These are phyloP conservation scores for Claviceps sp. DNA, from an alignment of 2,329 filamentous ascomycete genomes.

Conservation along the genomic window DNA sequence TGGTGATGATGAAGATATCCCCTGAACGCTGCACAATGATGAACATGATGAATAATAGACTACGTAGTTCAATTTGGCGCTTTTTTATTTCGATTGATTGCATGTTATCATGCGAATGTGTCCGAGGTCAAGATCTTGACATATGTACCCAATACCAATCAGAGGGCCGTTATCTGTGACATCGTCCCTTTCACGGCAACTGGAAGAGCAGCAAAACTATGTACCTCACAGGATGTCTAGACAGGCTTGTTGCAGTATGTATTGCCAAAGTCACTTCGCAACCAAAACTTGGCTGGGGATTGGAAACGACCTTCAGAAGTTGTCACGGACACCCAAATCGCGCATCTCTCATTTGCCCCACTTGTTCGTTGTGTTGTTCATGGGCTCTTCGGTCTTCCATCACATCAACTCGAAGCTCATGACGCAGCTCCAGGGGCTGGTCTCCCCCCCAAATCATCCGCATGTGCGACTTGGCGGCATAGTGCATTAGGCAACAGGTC, in stretches of 20 bases:
- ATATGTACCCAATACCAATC: not conserved
- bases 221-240: too few relatives aligned
- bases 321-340: not conserved
- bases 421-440: conserved; percentile 2
- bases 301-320: not conserved
- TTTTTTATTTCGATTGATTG: not conserved
- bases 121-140: not conserved
- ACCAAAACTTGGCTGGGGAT: not conserved
- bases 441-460: not conserved
- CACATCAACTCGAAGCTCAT: conserved; percentile 1
- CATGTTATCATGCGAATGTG: too few relatives aligned
- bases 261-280: not conserved
- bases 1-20: conserved; percentile 31
- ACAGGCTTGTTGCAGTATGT: not conserved
- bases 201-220: not conserved
- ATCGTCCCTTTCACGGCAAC: not conserved
- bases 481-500: not conserved
- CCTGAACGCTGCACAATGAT: conserved; percentile 12
- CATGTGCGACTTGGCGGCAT: not conserved
- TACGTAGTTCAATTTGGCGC: too few relatives aligned
- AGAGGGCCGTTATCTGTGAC: not conserved
- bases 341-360: not conserved
- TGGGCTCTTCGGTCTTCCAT: not conserved
- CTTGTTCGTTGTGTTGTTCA: not conserved
- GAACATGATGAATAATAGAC: not conserved